These are phyloP conservation scores for Westerdykella ornata DNA, from an alignment of 2,329 filamentous ascomycete genomes.

Conservation along the genomic window DNA sequence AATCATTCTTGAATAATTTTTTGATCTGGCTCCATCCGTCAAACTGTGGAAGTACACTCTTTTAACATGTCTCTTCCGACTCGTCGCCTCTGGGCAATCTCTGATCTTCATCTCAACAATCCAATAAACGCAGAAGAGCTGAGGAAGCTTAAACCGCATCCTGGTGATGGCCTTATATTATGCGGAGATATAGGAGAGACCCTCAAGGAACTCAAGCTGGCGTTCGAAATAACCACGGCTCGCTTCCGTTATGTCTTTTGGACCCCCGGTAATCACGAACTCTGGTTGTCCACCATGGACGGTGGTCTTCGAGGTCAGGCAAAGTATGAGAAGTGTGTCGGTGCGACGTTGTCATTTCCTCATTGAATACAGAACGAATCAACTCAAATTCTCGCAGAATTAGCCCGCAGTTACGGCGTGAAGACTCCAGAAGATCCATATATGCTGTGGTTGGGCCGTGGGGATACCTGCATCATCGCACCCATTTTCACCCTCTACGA, in stretches of 20 bases:
- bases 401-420: slow-evolving; percentile 48
- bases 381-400: slow-evolving; percentile 7
- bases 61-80: slow-evolving; percentile 3
- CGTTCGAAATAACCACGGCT: slow-evolving; percentile 36
- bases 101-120: slow-evolving; percentile 44
- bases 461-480: slow-evolving; percentile 45
- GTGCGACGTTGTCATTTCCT: too few species aligned
- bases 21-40: too few species aligned
- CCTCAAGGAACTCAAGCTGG: slow-evolving; percentile 28
- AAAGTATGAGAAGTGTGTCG: slow-evolving; percentile 52
- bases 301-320: slow-evolving; percentile 43
- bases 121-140: slow-evolving; percentile 42
- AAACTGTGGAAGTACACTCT: too few species aligned
- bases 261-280: slow-evolving; percentile 54
- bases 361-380: too few species aligned
- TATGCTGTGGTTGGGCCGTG: slow-evolving; percentile 48
- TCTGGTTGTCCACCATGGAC: slow-evolving; percentile 47
- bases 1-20: too few species aligned
- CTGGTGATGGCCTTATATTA: slow-evolving; percentile 42
- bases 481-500: slow-evolving; percentile 56
- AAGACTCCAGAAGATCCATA: slow-evolving; percentile 53
- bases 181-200: slow-evolving; percentile 40
- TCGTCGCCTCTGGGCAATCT: slow-evolving; percentile 40
- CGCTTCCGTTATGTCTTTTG: slow-evolving; percentile 48
- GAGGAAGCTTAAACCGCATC: slow-evolving; percentile 35